phyloP scores from a whole-genome alignment of 2,329 filamentous ascomycete genomes.

The Pezicula radicicola region DNA sequence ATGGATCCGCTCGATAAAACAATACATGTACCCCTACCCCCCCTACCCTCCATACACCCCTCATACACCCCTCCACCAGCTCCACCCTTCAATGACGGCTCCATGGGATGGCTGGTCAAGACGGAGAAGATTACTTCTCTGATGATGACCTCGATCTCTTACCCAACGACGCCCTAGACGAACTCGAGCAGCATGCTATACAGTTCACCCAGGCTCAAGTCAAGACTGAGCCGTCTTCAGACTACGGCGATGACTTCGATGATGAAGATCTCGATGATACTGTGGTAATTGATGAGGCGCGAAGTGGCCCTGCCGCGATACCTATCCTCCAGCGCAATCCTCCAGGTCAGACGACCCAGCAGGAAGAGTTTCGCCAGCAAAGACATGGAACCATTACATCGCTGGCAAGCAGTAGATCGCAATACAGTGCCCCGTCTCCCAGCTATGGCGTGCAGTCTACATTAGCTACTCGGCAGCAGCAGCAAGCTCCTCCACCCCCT shows the following conservation, averaged over 20 bases:
- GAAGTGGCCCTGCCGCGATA: slow-evolving; percentile 17
- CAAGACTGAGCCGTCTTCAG: slow-evolving; percentile 27
- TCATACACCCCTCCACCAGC: background rate
- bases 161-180: slow-evolving; percentile 53
- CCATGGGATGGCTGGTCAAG: slow-evolving; percentile 33
- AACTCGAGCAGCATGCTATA: slow-evolving; percentile 63
- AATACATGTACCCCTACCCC: no score
- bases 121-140: slow-evolving; percentile 55
- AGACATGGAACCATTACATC: slow-evolving; percentile 11
- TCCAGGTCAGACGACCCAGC: slow-evolving; percentile 12
- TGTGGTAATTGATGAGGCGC: slow-evolving; percentile 40
- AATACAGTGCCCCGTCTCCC: background rate
- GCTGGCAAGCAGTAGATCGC: background rate
- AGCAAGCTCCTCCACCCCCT: slow-evolving; percentile 6
- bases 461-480: background rate
- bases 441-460: background rate
- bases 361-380: slow-evolving; percentile 19
- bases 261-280: slow-evolving; percentile 49
- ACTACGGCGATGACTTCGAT: slow-evolving; percentile 32
- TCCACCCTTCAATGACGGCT: slow-evolving; percentile 25
- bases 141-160: slow-evolving; percentile 63
- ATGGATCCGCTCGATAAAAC: no score
- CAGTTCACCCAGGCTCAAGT: slow-evolving; percentile 43
- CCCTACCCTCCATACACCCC: background rate
- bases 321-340: slow-evolving; percentile 12